phyloP scores from a whole-genome alignment of 2,329 filamentous ascomycete genomes.

The Zymoseptoria passerinii region DNA sequence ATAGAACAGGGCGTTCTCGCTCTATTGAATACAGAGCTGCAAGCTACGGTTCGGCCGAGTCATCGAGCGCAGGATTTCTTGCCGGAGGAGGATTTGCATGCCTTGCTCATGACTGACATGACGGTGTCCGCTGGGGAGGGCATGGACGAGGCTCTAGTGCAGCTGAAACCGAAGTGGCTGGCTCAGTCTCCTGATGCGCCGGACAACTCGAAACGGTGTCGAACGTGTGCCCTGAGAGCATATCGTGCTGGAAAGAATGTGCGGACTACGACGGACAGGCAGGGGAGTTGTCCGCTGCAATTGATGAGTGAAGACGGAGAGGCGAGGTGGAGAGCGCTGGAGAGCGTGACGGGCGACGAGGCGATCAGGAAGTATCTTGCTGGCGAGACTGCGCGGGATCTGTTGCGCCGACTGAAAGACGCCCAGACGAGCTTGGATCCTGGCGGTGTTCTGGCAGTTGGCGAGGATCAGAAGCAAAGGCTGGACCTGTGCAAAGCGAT shows the following conservation, averaged over 20 bases:
- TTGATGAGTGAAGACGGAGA: conserved; percentile 28
- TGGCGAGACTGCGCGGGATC: conserved; percentile 23
- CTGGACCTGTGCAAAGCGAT: conserved; percentile 34
- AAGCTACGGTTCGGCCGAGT: conserved; percentile 14
- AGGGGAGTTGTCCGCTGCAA: conserved; percentile 33
- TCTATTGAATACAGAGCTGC: conserved; percentile 20
- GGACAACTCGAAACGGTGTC: conserved; percentile 32
- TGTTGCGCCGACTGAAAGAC: conserved; percentile 32
- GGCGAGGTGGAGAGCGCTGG: conserved; percentile 18
- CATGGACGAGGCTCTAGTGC: conserved; percentile 23
- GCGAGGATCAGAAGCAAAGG: neutral
- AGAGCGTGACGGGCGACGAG: conserved; percentile 18
- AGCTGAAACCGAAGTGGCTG: conserved; percentile 45
- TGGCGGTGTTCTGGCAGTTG: conserved; percentile 24
- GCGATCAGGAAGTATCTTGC: conserved; percentile 22
- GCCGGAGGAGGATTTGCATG: conserved; percentile 21
- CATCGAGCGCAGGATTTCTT: conserved; percentile 22
- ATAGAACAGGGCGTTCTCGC: conserved; percentile 16
- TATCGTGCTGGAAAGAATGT: conserved; percentile 22
- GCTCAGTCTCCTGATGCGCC: conserved; percentile 40
- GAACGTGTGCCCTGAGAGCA: conserved; percentile 40
- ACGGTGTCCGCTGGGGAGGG: conserved; percentile 17
- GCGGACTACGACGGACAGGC: conserved; percentile 25
- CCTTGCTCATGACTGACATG: conserved; percentile 31
- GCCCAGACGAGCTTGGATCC: conserved; percentile 34